phyloP scores from a whole-genome alignment of 306 rosid species.

The Prunus mira region DNA sequence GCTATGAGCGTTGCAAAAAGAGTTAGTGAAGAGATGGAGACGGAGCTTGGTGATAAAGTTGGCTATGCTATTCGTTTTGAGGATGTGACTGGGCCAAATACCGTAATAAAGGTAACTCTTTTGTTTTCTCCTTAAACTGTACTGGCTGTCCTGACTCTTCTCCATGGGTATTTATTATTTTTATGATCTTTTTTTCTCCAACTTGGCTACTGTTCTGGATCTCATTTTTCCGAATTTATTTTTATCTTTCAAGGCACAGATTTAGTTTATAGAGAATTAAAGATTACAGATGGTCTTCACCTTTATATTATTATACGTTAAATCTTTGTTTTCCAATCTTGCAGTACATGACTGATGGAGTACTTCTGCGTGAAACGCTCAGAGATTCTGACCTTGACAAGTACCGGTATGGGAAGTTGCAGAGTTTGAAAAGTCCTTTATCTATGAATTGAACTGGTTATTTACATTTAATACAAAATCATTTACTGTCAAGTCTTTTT shows the following conservation, averaged over 20 bases:
- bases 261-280: neutral
- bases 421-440: neutral
- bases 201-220: neutral
- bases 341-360: constrained; percentile 99
- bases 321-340: constrained; percentile 33
- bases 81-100: constrained; percentile 91
- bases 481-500: constrained; percentile 14
- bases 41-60: constrained; percentile 84
- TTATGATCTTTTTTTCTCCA: neutral
- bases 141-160: neutral
- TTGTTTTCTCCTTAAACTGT: neutral
- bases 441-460: constrained; percentile 3
- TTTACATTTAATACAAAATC: constrained; percentile 17
- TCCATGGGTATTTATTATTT: neutral
- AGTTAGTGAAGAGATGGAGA: constrained; percentile 99
- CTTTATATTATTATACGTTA: constrained; percentile 19
- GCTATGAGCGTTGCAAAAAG: constrained; percentile 99
- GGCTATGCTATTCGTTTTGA: constrained; percentile 99
- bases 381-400: constrained; percentile 95
- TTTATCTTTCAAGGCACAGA: neutral
- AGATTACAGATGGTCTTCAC: neutral
- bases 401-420: constrained; percentile 61
- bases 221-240: neutral
- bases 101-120: constrained; percentile 70
- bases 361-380: constrained; percentile 94